Conservation (phyloP, 495 filamentous ascomycete species). For the Poronia punctata region DNA sequence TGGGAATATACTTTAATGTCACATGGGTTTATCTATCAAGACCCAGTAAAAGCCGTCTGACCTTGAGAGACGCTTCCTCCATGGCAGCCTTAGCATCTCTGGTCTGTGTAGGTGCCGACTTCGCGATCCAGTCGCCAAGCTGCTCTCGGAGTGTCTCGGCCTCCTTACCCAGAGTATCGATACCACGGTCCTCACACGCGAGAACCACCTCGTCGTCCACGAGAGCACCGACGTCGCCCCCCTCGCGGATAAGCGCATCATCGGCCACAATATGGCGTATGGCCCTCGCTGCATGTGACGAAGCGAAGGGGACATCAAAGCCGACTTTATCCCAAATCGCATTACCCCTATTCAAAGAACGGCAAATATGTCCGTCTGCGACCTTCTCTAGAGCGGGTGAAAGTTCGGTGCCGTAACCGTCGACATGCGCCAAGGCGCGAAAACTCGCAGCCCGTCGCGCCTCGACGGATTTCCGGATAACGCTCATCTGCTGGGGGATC, state of each 20-base stretch:
- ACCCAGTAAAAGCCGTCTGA: slow-evolving; percentile 10
- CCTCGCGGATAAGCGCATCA: slow-evolving; percentile 26
- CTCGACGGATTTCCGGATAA: slow-evolving; percentile 46
- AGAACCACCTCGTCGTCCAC: slow-evolving; percentile 36
- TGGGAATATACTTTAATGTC: neutral
- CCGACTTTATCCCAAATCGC: slow-evolving; percentile 27
- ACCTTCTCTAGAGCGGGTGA: slow-evolving; percentile 22
- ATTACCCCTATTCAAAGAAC: slow-evolving; percentile 23
- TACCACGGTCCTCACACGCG: slow-evolving; percentile 36
- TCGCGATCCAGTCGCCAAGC: slow-evolving; percentile 29
- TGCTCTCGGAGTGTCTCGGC: slow-evolving; percentile 19
- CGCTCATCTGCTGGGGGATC: slow-evolving; percentile 63
- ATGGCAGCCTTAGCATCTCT: slow-evolving; percentile 4
- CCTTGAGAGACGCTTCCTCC: slow-evolving; percentile 10
- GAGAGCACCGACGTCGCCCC: slow-evolving; percentile 29
- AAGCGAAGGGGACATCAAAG: slow-evolving; percentile 14
- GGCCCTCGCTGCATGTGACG: slow-evolving; percentile 15
- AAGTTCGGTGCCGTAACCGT: neutral
- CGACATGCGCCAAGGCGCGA: slow-evolving; percentile 15
- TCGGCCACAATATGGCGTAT: slow-evolving; percentile 23
- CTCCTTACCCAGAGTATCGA: slow-evolving; percentile 24
- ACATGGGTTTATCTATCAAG: slow-evolving; percentile 1
- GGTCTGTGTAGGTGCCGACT: slow-evolving; percentile 14
- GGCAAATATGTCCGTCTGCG: slow-evolving; percentile 30
- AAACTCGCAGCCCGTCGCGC: slow-evolving; percentile 38